phyloP scores from a whole-genome alignment of 2,329 filamentous ascomycete genomes.

The Zymoseptoria passerinii region DNA sequence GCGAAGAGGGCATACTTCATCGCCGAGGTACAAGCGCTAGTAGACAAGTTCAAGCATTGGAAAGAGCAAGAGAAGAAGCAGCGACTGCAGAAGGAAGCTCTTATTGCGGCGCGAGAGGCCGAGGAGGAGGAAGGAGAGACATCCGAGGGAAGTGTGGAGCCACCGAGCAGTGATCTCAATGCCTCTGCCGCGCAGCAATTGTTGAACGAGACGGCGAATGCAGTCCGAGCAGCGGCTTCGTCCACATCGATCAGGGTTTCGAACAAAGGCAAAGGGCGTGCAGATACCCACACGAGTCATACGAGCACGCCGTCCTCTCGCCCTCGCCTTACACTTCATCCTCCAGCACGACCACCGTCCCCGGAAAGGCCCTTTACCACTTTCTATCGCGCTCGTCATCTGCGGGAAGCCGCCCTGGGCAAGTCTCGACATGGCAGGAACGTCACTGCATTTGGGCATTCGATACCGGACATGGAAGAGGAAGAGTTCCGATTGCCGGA shows the following conservation, averaged over 20 bases:
- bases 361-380: conserved; percentile 55
- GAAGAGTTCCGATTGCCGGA: conserved; percentile 67
- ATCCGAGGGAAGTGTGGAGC: conserved; percentile 37
- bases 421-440: conserved; percentile 62
- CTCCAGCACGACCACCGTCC: conserved; percentile 23
- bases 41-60: conserved; percentile 84
- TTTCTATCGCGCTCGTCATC: conserved; percentile 73
- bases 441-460: conserved; percentile 70
- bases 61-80: conserved; percentile 80
- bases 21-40: conserved; percentile 66
- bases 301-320: conserved; percentile 1
- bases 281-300: conserved; percentile 9
- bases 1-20: conserved; percentile 80
- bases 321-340: conserved; percentile 8
- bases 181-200: conserved; percentile 66
- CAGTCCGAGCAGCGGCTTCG: conserved; percentile 31
- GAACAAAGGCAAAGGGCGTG: conserved; percentile 28
- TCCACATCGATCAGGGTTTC: conserved; percentile 22
- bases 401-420: conserved; percentile 71
- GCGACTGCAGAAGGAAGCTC: conserved; percentile 66
- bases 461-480: conserved; percentile 64
- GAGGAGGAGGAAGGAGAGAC: conserved; percentile 33
- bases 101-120: conserved; percentile 42
- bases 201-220: conserved; percentile 59
- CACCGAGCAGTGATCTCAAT: conserved; percentile 62